Conservation (phyloP, 495 filamentous ascomycete species). For the Pyrenopolyporus hunteri region DNA sequence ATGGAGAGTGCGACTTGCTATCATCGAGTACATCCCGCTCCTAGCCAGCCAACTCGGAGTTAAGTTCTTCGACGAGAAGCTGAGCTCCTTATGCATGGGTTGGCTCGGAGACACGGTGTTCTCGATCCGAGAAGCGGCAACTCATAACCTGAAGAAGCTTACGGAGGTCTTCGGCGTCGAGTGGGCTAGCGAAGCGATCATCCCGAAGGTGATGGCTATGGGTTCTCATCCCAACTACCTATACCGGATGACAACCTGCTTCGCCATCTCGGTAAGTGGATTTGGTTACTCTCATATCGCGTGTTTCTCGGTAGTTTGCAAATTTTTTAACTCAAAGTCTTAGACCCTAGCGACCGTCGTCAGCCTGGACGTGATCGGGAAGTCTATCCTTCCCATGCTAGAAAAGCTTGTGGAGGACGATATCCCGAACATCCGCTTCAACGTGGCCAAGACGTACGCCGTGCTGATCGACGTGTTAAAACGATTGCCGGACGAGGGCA, state of each 20-base stretch:
- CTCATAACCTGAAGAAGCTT: constrained; percentile 94
- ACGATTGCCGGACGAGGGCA: constrained; percentile 85
- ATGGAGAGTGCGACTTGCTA: constrained; percentile 96
- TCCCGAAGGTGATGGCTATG: constrained; percentile 98
- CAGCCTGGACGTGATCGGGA: constrained; percentile 87
- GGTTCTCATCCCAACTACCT: constrained; percentile 97
- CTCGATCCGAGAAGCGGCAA: constrained; percentile 96
- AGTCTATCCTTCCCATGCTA: constrained; percentile 93
- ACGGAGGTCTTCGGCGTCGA: constrained; percentile 98
- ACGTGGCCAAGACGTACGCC: constrained; percentile 95
- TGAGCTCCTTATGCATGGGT: constrained; percentile 94
- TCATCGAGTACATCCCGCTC: constrained; percentile 98
- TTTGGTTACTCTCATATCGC: too few relatives aligned
- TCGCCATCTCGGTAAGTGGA: constrained; percentile 87
- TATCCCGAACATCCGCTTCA: constrained; percentile 99
- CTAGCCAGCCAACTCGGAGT: constrained; percentile 95
- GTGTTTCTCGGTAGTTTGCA: not conserved
- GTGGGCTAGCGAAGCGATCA: constrained; percentile 97
- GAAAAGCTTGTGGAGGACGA: constrained; percentile 90
- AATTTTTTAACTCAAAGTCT: constrained; percentile 42
- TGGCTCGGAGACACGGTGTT: constrained; percentile 99
- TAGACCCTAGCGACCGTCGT: constrained; percentile 94
- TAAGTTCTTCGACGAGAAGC: constrained; percentile 97
- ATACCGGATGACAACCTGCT: constrained; percentile 99
- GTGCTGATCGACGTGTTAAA: constrained; percentile 87